These are phyloP conservation scores for Ruellia speciosa DNA, from an alignment of 305 asterid species.

Conservation along the genomic window DNA sequence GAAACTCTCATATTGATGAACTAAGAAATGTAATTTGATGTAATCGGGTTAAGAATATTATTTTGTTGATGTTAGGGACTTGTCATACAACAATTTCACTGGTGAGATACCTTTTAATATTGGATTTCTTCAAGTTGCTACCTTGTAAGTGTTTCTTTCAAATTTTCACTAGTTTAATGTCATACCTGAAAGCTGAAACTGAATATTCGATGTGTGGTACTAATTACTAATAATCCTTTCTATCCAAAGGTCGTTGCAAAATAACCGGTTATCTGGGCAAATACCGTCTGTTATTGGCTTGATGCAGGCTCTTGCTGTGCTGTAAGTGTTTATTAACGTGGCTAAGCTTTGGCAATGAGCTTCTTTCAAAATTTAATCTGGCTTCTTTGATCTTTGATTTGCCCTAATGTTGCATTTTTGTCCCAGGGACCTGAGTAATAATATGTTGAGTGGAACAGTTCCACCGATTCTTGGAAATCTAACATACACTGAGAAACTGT, in stretches of 20 bases:
- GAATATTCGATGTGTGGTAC: too few relatives aligned
- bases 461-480: conserved; percentile 49
- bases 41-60: background rate
- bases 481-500: conserved; percentile 46
- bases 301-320: conserved; percentile 98
- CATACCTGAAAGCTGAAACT: too few relatives aligned
- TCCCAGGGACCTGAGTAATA: conserved; percentile 40
- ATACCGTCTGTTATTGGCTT: conserved; percentile 89
- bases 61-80: conserved; percentile 45
- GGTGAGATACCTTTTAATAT: conserved; percentile 92
- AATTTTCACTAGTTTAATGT: background rate
- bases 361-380: background rate
- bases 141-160: conserved; percentile 33
- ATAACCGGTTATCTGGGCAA: conserved; percentile 60
- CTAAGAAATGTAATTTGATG: background rate
- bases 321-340: conserved; percentile 40
- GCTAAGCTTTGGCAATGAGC: too few relatives aligned
- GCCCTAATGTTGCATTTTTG: background rate
- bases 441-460: conserved; percentile 41
- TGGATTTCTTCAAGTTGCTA: conserved; percentile 96
- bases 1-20: background rate
- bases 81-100: conserved; percentile 66
- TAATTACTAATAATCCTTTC: too few relatives aligned
- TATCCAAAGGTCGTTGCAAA: conserved; percentile 64
- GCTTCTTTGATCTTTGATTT: background rate